These are phyloP conservation scores for Gaultheria prostrata DNA, from an alignment of 148 eudicot genomes.

Conservation along the genomic window DNA sequence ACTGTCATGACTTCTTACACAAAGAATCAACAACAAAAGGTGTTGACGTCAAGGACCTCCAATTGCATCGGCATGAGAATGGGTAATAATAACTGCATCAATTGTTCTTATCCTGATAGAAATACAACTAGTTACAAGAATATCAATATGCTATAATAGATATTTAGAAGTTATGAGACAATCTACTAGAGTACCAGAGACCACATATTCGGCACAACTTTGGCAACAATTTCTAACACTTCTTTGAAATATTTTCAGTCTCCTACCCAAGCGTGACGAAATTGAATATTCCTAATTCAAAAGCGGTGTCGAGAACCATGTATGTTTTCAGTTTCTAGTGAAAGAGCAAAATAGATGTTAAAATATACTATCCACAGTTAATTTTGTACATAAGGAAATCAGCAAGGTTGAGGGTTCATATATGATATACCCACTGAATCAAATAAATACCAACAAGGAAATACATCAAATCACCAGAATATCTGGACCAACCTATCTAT, in stretches of 20 bases:
- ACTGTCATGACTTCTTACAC: slow-evolving; percentile 11
- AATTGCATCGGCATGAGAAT: slow-evolving; percentile 99
- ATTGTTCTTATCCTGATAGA: slow-evolving; percentile 92
- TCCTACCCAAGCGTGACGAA: not conserved
- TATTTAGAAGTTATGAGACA: not conserved
- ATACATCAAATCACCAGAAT: not conserved
- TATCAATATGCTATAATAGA: not conserved
- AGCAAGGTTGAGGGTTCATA: not conserved
- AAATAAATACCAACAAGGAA: not conserved
- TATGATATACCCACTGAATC: not conserved
- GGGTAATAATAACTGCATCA: slow-evolving; percentile 95
- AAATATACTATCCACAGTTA: not conserved
- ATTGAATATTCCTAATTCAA: not conserved
- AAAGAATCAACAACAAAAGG: slow-evolving; percentile 24
- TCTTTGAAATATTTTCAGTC: not conserved
- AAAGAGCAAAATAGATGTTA: not conserved
- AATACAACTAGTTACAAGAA: slow-evolving; percentile 48
- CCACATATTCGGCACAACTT: not conserved
- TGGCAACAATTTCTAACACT: not conserved
- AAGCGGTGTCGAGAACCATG: not conserved
- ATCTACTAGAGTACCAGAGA: not conserved
- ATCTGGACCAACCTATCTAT: not conserved
- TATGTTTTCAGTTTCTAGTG: not conserved
- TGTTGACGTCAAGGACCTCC: slow-evolving; percentile 74
- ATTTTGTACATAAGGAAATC: not conserved